Percentiles rank a stretch among this genome's conserved stretches.
Conservation (phyloP, 768 basidiomycete genomes). For the Lentinula sp. region DNA sequence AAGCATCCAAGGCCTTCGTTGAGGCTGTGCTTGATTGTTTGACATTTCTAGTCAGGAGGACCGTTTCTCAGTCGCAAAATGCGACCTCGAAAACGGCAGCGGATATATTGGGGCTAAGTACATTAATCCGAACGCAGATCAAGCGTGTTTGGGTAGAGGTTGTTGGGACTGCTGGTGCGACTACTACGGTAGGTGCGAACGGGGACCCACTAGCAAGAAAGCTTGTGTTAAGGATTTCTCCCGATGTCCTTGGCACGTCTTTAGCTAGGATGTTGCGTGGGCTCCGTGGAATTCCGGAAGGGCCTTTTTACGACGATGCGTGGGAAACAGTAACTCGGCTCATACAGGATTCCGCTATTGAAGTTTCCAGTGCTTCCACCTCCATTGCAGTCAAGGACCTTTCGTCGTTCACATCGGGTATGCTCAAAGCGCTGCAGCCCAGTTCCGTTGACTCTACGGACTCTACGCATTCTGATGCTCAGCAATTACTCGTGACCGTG, state of each 20-base stretch:
- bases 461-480: background rate
- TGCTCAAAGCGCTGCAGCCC: background rate
- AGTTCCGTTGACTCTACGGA: background rate
- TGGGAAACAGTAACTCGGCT: background rate
- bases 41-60: conserved; percentile 46
- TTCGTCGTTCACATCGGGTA: background rate
- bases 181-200: background rate
- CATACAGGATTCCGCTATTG: background rate
- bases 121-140: background rate
- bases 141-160: background rate
- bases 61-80: conserved; percentile 10
- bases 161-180: background rate
- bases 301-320: background rate
- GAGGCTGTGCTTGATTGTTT: conserved; percentile 66
- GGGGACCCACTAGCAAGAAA: background rate
- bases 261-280: background rate
- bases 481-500: background rate
- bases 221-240: background rate
- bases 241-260: background rate
- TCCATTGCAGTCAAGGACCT: background rate
- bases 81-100: background rate
- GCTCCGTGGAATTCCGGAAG: background rate
- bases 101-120: background rate
- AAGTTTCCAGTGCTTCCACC: background rate
- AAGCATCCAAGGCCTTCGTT: conserved; percentile 59